Conservation (phyloP, 2,329 filamentous ascomycete genomes). For the Alternaria sp. region DNA sequence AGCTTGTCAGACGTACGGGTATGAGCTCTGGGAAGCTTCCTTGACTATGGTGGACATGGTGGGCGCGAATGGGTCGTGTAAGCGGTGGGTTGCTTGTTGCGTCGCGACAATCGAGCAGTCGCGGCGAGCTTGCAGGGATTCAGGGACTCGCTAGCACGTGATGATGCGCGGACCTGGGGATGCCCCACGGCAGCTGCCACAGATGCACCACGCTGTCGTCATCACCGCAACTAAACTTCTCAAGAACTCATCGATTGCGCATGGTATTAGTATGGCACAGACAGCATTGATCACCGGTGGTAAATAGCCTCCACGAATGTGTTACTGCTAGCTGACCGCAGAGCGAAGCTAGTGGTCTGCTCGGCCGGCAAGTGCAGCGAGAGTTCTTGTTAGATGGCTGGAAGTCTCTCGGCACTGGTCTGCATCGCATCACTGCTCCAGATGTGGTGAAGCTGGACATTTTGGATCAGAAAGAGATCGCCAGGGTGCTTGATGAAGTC, state of each 20-base stretch:
- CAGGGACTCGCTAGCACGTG: constrained; percentile 13
- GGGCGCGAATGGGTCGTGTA: constrained; percentile 6
- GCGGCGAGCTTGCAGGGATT: constrained; percentile 15
- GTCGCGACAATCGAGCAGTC: constrained; percentile 19
- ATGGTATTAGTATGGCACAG: constrained; percentile 42
- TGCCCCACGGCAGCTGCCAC: not conserved
- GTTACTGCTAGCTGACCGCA: constrained; percentile 17
- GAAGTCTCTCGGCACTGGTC: constrained; percentile 55
- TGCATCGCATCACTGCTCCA: constrained; percentile 74
- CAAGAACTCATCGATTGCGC: too few species aligned
- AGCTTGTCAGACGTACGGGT: constrained; percentile 58
- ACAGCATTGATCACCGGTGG: constrained; percentile 79
- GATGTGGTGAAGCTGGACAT: constrained; percentile 65
- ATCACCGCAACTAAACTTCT: not conserved
- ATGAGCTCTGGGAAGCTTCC: constrained; percentile 75
- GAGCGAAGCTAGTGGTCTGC: constrained; percentile 69
- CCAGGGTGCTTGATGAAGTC: constrained; percentile 57
- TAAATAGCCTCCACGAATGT: constrained; percentile 22
- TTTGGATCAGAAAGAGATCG: constrained; percentile 54
- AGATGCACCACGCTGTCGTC: not conserved
- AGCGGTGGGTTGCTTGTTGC: constrained; percentile 7
- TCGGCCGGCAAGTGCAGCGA: constrained; percentile 78
- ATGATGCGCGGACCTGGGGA: not conserved
- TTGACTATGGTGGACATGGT: constrained; percentile 85
- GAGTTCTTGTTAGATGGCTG: constrained; percentile 73